Conservation (phyloP, 2,329 filamentous ascomycete genomes). For the Elsinoe necatrix region DNA sequence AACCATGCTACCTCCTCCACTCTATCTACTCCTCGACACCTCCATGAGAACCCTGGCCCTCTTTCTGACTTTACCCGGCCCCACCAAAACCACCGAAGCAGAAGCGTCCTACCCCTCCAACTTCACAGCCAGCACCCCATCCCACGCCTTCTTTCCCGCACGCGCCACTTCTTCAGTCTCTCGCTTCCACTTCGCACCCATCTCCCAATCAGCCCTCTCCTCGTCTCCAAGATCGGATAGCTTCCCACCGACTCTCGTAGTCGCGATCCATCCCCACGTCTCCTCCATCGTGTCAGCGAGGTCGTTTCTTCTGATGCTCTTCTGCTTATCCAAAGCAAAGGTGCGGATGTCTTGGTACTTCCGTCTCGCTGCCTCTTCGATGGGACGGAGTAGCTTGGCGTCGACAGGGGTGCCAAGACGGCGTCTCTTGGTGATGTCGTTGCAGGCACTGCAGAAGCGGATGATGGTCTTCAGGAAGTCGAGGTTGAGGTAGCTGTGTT, state of each 20-base stretch:
- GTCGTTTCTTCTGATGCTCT: constrained; percentile 15
- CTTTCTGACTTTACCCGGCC: neutral
- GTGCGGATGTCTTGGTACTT: constrained; percentile 21
- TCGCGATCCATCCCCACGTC: neutral
- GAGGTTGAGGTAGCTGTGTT: neutral
- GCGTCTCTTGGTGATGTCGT: neutral
- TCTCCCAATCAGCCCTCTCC: neutral
- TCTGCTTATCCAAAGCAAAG: constrained; percentile 21
- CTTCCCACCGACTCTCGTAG: neutral
- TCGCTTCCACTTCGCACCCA: neutral
- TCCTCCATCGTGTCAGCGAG: constrained; percentile 18
- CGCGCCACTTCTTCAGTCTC: neutral
- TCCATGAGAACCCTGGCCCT: neutral
- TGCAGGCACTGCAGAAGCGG: neutral
- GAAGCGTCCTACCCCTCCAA: neutral
- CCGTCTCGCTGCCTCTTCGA: constrained; percentile 21
- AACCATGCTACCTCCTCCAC: no score
- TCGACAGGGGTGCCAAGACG: constrained; percentile 2
- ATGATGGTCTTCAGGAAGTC: neutral
- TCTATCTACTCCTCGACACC: no score
- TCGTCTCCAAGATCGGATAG: neutral
- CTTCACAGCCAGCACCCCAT: neutral
- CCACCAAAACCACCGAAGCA: neutral
- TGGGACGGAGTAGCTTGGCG: constrained; percentile 3
- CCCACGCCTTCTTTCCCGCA: neutral